Percentiles rank a stretch among this genome's conserved stretches.
Evolutionary conservation across 805 yeast species (phyloP).

Genomic region (Saccharomycopsis babjevae): DNA sequence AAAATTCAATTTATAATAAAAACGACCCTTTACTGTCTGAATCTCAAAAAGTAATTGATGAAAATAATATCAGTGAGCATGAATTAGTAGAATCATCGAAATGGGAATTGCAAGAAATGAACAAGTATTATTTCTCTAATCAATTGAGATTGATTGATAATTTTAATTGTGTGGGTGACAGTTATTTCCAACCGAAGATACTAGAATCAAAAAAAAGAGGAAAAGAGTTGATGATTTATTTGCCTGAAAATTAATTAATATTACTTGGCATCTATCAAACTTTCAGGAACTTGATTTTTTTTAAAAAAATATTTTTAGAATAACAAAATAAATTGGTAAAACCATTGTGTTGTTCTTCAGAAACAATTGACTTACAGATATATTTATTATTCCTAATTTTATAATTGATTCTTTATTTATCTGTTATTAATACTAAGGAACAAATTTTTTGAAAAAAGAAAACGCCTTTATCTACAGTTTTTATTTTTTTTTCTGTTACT

Average conservation of each 20-base stretch:
- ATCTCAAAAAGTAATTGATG: not conserved
- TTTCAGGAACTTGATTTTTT: too few relatives aligned
- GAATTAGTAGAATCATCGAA: not conserved
- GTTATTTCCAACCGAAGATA: not conserved
- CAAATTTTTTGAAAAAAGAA: too few relatives aligned
- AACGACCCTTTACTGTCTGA: not conserved
- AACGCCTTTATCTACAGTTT: not conserved
- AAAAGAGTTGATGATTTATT: not conserved
- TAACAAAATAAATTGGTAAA: too few relatives aligned
- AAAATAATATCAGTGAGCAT: not conserved
- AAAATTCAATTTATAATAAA: not conserved
- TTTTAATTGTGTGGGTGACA: not conserved
- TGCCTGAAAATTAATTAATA: not conserved
- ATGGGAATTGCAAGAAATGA: not conserved
- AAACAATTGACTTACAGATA: too few relatives aligned
- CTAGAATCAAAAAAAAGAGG: not conserved
- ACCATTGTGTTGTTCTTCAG: too few relatives aligned
- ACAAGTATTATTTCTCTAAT: not conserved
- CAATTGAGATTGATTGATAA: not conserved
- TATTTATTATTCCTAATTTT: too few relatives aligned
- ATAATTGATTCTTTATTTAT: too few relatives aligned
- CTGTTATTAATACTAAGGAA: too few relatives aligned
- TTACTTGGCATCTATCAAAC: too few relatives aligned
- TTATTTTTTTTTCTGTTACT: not conserved
- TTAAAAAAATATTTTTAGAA: too few relatives aligned